Conservation (phyloP, 345 rosid species). For the Euphorbia tirucalli region DNA sequence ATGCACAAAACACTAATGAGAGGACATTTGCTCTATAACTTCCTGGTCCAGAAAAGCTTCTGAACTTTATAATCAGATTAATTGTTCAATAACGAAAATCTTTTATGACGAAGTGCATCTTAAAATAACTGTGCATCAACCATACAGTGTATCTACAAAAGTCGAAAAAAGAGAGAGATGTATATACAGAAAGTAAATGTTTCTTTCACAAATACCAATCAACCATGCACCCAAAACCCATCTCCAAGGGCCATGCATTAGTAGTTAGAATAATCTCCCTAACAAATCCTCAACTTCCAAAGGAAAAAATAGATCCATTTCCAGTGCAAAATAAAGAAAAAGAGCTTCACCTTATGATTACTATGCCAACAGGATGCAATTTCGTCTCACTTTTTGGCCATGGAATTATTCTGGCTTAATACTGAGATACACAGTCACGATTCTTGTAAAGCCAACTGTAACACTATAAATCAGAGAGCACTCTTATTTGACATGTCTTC, state of each 20-base stretch:
- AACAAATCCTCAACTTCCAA: background rate
- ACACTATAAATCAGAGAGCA: background rate
- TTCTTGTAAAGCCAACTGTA: background rate
- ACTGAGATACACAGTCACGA: background rate
- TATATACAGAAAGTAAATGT: background rate
- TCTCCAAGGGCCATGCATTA: background rate
- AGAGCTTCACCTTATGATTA: background rate
- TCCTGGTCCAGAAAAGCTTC: background rate
- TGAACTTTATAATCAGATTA: background rate
- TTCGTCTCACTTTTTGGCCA: background rate
- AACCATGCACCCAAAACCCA: background rate
- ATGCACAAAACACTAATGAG: background rate
- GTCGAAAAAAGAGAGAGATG: background rate
- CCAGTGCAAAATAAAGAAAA: background rate
- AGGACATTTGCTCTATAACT: background rate
- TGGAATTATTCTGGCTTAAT: background rate
- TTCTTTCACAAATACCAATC: background rate
- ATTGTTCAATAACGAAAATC: background rate
- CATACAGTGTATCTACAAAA: background rate
- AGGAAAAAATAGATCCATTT: background rate
- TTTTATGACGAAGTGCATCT: background rate
- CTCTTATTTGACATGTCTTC: background rate
- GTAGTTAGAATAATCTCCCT: background rate
- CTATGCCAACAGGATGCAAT: background rate
- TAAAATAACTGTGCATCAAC: background rate